These are phyloP conservation scores for Calocybe gambosa DNA, from an alignment of 1,284 basidiomycete genomes.

Conservation along the genomic window DNA sequence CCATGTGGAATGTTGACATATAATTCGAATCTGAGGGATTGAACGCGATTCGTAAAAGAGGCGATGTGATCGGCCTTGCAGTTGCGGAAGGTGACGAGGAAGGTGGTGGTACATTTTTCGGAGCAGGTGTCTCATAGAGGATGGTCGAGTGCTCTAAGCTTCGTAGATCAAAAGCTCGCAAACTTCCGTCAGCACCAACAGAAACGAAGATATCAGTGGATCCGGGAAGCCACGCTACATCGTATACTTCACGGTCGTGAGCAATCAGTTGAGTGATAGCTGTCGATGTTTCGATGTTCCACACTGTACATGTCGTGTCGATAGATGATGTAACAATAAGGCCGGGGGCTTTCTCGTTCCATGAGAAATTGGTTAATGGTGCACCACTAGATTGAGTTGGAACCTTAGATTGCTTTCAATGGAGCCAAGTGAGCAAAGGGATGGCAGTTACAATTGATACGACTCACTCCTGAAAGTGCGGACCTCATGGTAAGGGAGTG, in stretches of 20 bases:
- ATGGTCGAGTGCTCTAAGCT: constrained; percentile 98
- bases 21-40: constrained; percentile 86
- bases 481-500: constrained; percentile 62
- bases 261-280: constrained; percentile 97
- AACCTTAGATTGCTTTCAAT: constrained; percentile 74
- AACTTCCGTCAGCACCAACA: constrained; percentile 94
- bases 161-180: constrained; percentile 95
- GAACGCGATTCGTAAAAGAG: constrained; percentile 80
- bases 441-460: constrained; percentile 5
- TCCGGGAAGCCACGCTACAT: constrained; percentile 97
- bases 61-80: constrained; percentile 69
- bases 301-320: constrained; percentile 92
- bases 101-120: constrained; percentile 59
- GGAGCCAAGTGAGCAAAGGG: not conserved
- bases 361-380: constrained; percentile 91
- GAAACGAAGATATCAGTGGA: constrained; percentile 98
- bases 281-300: constrained; percentile 96
- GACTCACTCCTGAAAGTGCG: constrained; percentile 73
- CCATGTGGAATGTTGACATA: constrained; percentile 92
- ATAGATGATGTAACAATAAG: constrained; percentile 94
- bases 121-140: constrained; percentile 89
- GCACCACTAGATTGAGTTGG: constrained; percentile 78
- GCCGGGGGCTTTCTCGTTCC: constrained; percentile 86
- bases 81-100: constrained; percentile 50
- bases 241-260: constrained; percentile 97